Base-by-base conservation (phyloP, 768 basidiomycete genomes). In the Lentinula lateritia region DNA sequence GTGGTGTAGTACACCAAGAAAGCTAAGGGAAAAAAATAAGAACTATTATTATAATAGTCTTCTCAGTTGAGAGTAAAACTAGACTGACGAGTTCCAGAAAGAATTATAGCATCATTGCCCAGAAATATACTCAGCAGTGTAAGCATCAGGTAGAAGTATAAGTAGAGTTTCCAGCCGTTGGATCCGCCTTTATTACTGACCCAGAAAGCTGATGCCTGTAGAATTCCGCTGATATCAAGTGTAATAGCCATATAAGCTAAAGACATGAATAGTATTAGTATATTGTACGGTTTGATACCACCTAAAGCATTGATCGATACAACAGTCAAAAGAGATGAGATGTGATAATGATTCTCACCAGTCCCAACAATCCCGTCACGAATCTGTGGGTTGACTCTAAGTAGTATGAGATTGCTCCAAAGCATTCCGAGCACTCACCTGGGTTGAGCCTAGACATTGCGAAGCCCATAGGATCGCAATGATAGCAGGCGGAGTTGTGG, bases 231-330 rank as follows among this genome's bases (percentile, higher is more conserved):
- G 8, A 88, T 82, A 68, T 98, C 96, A 45, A 98, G 80, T 0
- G 95, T 92, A 39, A 97, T 89, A 5, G 94, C 87, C 79, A 97
- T 89, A 74, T 98, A 98, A 0, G 95, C 93, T 52, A 97, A 79
- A 2, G 90, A 92, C 66, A 93, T 86, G 75, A 98, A 98, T 1
- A 98, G 76, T 32, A 93, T 92, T 71, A 98, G 84, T 65, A 98
- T 95, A 70, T 97, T 92, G 69, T 95, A 92, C 0, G 95, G 95
- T 65, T 90, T 84, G 28, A 98, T 82, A 2, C 89, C 89, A 62
- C 87, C 87, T 48, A 38, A 0, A 38, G 6, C 36, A 12, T 20
- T 23, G 8, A 6, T 38, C 15, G 50, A 34, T 6, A 36, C 7
- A 28, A 39, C 38, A 39, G 38, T 9, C 7, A 39, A 39, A 39